Base-by-base conservation (phyloP, 495 filamentous ascomycete genomes). In the Rusavskia elegans region DNA sequence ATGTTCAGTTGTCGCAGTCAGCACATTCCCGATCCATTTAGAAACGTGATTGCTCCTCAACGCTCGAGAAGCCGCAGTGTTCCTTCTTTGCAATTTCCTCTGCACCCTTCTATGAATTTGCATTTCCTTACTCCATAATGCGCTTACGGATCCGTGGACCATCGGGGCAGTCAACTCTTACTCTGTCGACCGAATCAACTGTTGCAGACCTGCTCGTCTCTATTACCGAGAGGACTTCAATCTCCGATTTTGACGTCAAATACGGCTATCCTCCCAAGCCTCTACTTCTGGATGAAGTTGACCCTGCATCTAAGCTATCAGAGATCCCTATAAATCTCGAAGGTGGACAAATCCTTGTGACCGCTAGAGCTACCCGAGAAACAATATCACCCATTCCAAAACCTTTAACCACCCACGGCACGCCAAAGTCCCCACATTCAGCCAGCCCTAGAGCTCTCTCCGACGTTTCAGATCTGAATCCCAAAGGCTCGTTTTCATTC, bases 231-330 rank as follows among this genome's bases (percentile, higher is more conserved):
- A 71, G 70, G 52, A 84, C 80, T 1, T 70, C 68, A 11, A 60
- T 64, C 53, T 60, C 44, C 53, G 52, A 52, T 29, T 86, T 89
- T 57, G 80, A 89, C 35, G 68, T 95, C 41, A 96, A 94, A 71
- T 85, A 82, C 63, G 88, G 90, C 19, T 97, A 87, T 64, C 92
- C 92, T 2, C 75, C 85, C 3, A 81, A 83, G 57, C 69, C 79
- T 17, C 73, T 98, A 13, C 66, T 76, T 27, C 70, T 87, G 14
- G 72, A 78, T 29, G 56, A 68, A 8, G 59, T 76, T 55, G 56
- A 71, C 60, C 37, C 69, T 13, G 57, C 68, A 3, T 72, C 71
- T 39, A 64, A 59, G 3, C 61, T 89, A 23, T 57, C 60, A 25
- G 75, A 81, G 11, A 66, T 78, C 3, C 78, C 73, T 9, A 59